These are phyloP conservation scores for Coprinopsis sp. DNA, from an alignment of 768 basidiomycete genomes.

Conservation along the genomic window DNA sequence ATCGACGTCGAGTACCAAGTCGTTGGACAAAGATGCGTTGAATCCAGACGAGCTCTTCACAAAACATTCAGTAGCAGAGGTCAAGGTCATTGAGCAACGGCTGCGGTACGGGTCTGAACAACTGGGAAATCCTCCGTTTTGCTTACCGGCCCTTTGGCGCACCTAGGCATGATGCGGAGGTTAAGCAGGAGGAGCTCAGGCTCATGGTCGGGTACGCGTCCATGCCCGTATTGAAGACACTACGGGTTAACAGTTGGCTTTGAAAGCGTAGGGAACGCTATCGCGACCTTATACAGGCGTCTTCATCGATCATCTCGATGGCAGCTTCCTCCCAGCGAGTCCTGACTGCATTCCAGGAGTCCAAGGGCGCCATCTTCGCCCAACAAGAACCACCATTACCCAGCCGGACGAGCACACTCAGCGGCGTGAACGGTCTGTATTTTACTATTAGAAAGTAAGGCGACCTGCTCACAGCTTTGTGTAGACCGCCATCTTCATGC, in stretches of 20 bases:
- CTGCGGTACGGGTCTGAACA: constrained; percentile 58
- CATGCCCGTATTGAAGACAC: constrained; percentile 1
- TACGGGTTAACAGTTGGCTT: constrained; percentile 27
- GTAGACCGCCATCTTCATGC: constrained; percentile 64
- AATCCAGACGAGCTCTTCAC: constrained; percentile 75
- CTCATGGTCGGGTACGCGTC: constrained; percentile 87
- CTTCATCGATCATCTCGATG: constrained; percentile 78
- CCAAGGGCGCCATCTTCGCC: constrained; percentile 46
- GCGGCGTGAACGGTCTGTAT: constrained; percentile 41
- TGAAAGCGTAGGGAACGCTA: constrained; percentile 83
- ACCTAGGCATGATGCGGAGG: constrained; percentile 71
- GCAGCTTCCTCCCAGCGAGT: constrained; percentile 65
- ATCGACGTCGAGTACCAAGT: constrained; percentile 16
- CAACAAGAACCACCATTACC: constrained; percentile 43
- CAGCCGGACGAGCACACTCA: constrained; percentile 32
- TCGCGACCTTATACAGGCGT: constrained; percentile 81
- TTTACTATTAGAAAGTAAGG: neutral
- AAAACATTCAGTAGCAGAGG: constrained; percentile 65
- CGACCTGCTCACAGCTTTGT: neutral
- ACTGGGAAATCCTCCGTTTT: constrained; percentile 6
- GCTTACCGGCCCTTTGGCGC: constrained; percentile 8
- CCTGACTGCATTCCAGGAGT: constrained; percentile 57
- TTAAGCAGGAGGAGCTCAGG: constrained; percentile 82
- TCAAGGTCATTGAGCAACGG: constrained; percentile 61
- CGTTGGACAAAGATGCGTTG: constrained; percentile 17